Percentiles rank a stretch among this genome's conserved stretches.
Evolutionary conservation across 2,329 filamentous ascomycete species (phyloP).

Genomic region (Fusarium hostae): DNA sequence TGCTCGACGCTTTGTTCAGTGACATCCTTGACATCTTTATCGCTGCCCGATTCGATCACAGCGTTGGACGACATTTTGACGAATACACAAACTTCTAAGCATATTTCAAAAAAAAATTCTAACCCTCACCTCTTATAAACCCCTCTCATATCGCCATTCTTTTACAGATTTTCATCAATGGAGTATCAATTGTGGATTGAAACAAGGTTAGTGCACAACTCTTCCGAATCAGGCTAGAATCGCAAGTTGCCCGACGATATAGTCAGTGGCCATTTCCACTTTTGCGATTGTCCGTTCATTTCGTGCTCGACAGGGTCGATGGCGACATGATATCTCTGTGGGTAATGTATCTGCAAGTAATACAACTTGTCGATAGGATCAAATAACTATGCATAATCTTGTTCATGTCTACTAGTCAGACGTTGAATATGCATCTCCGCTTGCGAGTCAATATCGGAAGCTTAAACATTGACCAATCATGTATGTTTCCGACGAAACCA

Average conservation of each 20-base stretch:
- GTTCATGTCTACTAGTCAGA: neutral
- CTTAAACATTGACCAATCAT: constrained; percentile 25
- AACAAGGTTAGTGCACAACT: constrained; percentile 1
- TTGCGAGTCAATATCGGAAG: constrained; percentile 21
- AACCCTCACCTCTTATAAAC: neutral
- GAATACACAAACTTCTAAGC: neutral
- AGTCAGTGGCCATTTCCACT: constrained; percentile 16
- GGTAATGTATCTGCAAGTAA: neutral
- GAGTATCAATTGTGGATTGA: constrained; percentile 25
- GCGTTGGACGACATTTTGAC: constrained; percentile 24
- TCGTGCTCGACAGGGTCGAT: constrained; percentile 39
- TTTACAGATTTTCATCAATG: neutral
- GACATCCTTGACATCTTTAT: constrained; percentile 30
- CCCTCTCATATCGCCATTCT: neutral
- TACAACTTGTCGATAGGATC: neutral
- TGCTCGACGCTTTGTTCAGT: constrained; percentile 23
- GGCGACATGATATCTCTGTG: constrained; percentile 27
- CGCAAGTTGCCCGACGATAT: constrained; percentile 24
- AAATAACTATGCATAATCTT: neutral
- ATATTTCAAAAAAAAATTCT: neutral
- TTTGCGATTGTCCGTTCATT: constrained; percentile 14
- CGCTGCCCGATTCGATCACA: constrained; percentile 21
- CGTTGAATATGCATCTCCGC: neutral
- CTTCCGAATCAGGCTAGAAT: constrained; percentile 30
- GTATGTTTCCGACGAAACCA: neutral